A percentile compares a stretch with the other conserved stretches of the same genome.
phyloP scores from a whole-genome alignment of 2,329 filamentous ascomycete genomes.

The Zymoseptoria tritici region DNA sequence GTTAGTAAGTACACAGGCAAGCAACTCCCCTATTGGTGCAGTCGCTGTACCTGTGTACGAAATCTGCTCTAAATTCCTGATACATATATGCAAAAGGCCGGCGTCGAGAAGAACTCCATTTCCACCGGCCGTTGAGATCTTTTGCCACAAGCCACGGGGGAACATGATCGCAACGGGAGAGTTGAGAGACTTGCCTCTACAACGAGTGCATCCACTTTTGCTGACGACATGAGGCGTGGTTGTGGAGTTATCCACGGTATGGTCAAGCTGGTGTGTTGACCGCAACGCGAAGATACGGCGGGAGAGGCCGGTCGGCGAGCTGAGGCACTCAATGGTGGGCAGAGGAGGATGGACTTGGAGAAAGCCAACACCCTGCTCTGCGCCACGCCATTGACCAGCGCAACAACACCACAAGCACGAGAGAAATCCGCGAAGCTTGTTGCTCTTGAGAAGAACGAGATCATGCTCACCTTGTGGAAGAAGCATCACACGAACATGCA shows the following conservation, averaged over 20 bases:
- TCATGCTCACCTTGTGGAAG: neutral
- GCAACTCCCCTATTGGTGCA: too few species aligned
- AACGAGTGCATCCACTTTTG: slow-evolving; percentile 6
- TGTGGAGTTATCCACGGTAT: neutral
- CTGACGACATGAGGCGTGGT: neutral
- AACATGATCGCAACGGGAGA: neutral
- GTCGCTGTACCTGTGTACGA: too few species aligned
- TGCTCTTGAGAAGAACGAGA: neutral
- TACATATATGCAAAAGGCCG: neutral
- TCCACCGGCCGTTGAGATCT: slow-evolving; percentile 4
- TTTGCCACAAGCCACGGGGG: neutral
- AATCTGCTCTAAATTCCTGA: too few species aligned
- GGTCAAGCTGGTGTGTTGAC: slow-evolving; percentile 1
- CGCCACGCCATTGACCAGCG: neutral
- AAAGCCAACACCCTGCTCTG: neutral
- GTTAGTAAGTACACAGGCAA: neutral
- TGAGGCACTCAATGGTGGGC: neutral
- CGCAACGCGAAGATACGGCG: neutral
- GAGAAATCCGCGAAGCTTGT: neutral
- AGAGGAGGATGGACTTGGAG: neutral
- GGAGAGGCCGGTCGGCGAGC: neutral
- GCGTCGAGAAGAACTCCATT: neutral
- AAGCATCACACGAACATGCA: neutral
- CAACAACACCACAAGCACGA: neutral
- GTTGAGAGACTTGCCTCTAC: slow-evolving; percentile 2